Percentiles rank a stretch among this genome's conserved stretches.
phyloP scores from a whole-genome alignment of 2,329 filamentous ascomycete genomes.

The Coccinonectria pachysandricola region DNA sequence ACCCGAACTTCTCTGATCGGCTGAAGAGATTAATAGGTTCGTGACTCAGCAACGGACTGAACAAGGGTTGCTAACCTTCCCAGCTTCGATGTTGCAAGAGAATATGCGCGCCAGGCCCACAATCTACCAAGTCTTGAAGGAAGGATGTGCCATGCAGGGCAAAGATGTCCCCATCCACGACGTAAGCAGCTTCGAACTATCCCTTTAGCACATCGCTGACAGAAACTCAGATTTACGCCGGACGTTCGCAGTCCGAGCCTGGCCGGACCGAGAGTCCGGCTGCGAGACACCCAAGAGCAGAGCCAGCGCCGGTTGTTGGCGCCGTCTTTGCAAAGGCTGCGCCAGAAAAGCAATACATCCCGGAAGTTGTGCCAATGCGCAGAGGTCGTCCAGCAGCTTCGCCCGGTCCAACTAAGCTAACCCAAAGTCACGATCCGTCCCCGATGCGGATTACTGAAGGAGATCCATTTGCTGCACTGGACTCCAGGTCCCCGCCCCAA shows the following conservation, averaged over 20 bases:
- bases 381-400: conserved; percentile 55
- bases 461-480: conserved; percentile 87
- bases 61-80: conserved; percentile 17
- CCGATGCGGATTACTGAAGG: conserved; percentile 52
- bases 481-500: conserved; percentile 43
- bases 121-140: conserved; percentile 84
- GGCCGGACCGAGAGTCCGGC: conserved; percentile 41
- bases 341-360: conserved; percentile 62
- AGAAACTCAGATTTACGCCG: conserved; percentile 70
- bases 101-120: conserved; percentile 70
- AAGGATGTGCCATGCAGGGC: conserved; percentile 82
- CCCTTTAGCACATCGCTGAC: too few relatives aligned
- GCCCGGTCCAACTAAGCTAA: conserved; percentile 22
- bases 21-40: conserved; percentile 82
- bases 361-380: conserved; percentile 89
- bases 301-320: conserved; percentile 56
- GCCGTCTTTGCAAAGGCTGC: conserved; percentile 70
- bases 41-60: too few relatives aligned
- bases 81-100: conserved; percentile 84
- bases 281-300: conserved; percentile 38
- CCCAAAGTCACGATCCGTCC: conserved; percentile 49
- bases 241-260: conserved; percentile 53
- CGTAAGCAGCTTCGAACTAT: conserved; percentile 41
- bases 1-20: conserved; percentile 81
- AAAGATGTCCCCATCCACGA: conserved; percentile 81